These are phyloP conservation scores for Rugonectria rugulosa DNA, from an alignment of 2,329 filamentous ascomycete genomes.

Conservation along the genomic window DNA sequence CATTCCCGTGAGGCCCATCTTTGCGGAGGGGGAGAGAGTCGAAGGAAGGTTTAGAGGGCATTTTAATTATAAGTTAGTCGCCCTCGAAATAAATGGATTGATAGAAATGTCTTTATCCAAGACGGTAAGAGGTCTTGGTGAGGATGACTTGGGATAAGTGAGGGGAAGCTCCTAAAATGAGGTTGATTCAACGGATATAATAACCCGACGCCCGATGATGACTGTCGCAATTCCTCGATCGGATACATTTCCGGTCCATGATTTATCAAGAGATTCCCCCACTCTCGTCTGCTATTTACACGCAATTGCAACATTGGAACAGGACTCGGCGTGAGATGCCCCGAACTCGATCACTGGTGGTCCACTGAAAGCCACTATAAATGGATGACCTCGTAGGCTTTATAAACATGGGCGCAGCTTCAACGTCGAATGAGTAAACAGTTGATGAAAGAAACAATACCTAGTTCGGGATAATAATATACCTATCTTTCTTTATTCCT, in stretches of 20 bases:
- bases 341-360: not conserved
- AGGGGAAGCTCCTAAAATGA: not conserved
- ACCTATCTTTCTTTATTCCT: too few species aligned
- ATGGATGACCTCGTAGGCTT: too few species aligned
- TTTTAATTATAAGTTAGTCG: not conserved
- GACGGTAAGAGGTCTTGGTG: not conserved
- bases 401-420: too few species aligned
- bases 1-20: constrained; percentile 58
- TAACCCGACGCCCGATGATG: not conserved
- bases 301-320: too few species aligned
- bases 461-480: too few species aligned
- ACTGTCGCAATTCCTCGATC: not conserved
- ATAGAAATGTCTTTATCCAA: not conserved
- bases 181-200: not conserved
- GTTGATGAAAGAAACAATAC: too few species aligned
- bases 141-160: not conserved
- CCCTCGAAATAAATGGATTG: not conserved
- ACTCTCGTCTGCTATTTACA: not conserved
- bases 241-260: not conserved
- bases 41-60: constrained; percentile 43
- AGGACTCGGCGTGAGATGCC: not conserved
- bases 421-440: too few species aligned
- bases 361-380: not conserved
- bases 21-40: constrained; percentile 57
- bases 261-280: not conserved